These are phyloP conservation scores for Pichia gijzeniarum DNA, from an alignment of 805 yeast genomes.

Conservation along the genomic window DNA sequence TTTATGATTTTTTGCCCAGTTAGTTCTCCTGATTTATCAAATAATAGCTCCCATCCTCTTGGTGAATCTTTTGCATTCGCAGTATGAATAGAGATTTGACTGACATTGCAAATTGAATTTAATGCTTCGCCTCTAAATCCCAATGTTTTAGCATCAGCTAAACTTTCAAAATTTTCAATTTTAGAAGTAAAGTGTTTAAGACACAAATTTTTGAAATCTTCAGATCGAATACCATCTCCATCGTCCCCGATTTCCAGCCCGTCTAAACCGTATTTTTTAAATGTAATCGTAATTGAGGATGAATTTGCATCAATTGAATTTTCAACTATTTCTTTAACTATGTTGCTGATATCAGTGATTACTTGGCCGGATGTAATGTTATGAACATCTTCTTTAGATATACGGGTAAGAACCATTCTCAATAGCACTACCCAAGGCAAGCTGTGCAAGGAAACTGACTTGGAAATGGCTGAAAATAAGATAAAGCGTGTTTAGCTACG, in stretches of 20 bases:
- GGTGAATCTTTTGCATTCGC: constrained; percentile 45
- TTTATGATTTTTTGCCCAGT: constrained; percentile 31
- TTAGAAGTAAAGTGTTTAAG: constrained; percentile 66
- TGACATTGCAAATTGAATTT: constrained; percentile 58
- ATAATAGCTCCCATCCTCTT: constrained; percentile 49
- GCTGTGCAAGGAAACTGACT: no score
- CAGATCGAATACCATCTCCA: constrained; percentile 54
- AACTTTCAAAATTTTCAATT: constrained; percentile 47
- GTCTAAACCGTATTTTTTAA: constrained; percentile 61
- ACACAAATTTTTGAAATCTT: constrained; percentile 50
- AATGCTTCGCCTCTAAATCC: constrained; percentile 84
- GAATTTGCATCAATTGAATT: constrained; percentile 80
- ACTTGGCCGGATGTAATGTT: constrained; percentile 91
- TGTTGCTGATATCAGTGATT: constrained; percentile 67
- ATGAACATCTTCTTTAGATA: constrained; percentile 53
- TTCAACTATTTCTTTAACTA: constrained; percentile 81
- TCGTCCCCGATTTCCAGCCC: constrained; percentile 62
- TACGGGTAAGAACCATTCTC: constrained; percentile 30
- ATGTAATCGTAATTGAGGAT: constrained; percentile 56
- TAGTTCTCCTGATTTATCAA: constrained; percentile 50
- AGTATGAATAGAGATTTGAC: constrained; percentile 44
- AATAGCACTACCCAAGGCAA: no score
- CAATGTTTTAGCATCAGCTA: constrained; percentile 43
- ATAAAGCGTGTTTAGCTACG: no score
- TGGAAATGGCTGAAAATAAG: no score